A percentile compares a stretch with the other conserved stretches of the same genome.
These are phyloP conservation scores for Bonia amplexicaulis DNA, from an alignment of 176 grass and related monocot species.

Conservation along the genomic window DNA sequence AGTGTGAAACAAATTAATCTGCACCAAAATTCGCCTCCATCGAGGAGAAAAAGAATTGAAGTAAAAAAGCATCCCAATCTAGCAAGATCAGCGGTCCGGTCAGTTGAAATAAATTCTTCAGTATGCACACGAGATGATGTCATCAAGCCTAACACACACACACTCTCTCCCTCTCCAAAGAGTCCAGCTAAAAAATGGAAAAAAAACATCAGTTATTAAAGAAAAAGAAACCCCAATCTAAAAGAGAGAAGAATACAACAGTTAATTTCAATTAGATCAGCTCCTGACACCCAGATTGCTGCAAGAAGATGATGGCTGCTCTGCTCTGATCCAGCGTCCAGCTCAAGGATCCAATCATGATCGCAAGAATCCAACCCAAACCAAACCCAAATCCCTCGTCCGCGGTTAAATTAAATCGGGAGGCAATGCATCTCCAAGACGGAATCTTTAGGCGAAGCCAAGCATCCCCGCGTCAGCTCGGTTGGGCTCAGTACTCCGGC, in stretches of 20 bases:
- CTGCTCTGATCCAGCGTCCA: neutral
- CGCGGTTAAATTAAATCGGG: neutral
- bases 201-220: neutral
- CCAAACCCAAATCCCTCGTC: neutral
- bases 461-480: neutral
- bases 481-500: slow-evolving; percentile 56
- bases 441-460: neutral
- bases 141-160: neutral
- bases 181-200: neutral
- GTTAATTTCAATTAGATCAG: slow-evolving; percentile 18
- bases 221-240: neutral
- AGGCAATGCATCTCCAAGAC: neutral
- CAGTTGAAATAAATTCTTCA: neutral
- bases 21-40: neutral
- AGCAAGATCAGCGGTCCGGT: neutral
- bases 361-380: slow-evolving; percentile 16
- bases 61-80: neutral
- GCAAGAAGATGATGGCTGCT: neutral
- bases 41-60: neutral
- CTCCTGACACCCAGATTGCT: slow-evolving; percentile 20
- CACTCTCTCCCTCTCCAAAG: neutral
- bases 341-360: slow-evolving; percentile 22
- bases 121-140: slow-evolving; percentile 15
- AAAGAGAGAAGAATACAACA: neutral
- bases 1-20: neutral